Evolutionary conservation across 495 filamentous ascomycete genomes (phyloP).

Genomic region (Astrocystis sublimbata): DNA sequence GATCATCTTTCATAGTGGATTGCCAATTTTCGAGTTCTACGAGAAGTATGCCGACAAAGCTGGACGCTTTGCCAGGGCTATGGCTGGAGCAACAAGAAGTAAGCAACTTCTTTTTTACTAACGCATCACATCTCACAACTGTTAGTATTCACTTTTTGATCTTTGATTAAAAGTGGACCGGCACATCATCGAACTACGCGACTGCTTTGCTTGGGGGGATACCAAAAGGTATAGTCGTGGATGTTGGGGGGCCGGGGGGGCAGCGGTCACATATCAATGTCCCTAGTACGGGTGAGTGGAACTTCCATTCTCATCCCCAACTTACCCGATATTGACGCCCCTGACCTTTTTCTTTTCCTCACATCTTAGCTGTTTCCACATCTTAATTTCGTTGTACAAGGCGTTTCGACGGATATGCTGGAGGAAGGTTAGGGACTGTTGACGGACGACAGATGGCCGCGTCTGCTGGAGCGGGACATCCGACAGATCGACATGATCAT

Average conservation of each 20-base stretch:
- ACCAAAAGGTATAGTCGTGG: conserved; percentile 30
- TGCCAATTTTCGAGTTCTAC: conserved; percentile 31
- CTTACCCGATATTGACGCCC: conserved; percentile 22
- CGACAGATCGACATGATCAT: conserved; percentile 33
- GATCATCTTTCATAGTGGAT: too few species aligned
- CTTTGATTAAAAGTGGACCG: background rate
- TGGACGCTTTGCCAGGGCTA: conserved; percentile 24
- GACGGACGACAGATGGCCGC: background rate
- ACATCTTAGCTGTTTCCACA: background rate
- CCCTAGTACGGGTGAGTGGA: conserved; percentile 23
- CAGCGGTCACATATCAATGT: conserved; percentile 23
- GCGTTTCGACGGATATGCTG: background rate
- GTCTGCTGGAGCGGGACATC: conserved; percentile 15
- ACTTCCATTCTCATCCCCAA: background rate
- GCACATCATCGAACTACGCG: conserved; percentile 13
- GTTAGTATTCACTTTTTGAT: too few species aligned
- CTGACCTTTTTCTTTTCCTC: conserved; percentile 19
- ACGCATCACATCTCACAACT: too few species aligned
- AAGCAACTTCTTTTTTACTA: background rate
- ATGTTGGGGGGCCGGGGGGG: conserved; percentile 29
- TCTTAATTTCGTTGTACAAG: background rate
- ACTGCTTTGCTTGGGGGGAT: conserved; percentile 26
- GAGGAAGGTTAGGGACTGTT: background rate
- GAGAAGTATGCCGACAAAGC: conserved; percentile 23
- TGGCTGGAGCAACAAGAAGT: conserved; percentile 28